Evolutionary conservation across 208 protist species (phyloP).

Genomic region (Trypanosomatidae sp.): DNA sequence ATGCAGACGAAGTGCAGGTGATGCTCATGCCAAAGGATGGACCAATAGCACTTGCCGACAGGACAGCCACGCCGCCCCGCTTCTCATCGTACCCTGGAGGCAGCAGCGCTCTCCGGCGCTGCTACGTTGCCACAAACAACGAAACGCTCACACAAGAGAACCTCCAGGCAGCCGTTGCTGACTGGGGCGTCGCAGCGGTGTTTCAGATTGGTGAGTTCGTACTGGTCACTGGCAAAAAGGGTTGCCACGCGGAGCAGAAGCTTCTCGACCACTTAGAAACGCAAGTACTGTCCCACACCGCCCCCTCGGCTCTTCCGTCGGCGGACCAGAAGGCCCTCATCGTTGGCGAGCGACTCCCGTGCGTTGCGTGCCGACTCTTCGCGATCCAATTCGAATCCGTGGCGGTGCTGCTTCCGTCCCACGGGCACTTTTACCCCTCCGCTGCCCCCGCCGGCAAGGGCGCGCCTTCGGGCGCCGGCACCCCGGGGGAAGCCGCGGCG

Average conservation of each 20-base stretch:
- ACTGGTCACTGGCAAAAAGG: slow-evolving; percentile 32
- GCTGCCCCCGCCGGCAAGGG: slow-evolving; percentile 11
- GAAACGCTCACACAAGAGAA: slow-evolving; percentile 33
- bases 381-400: slow-evolving; percentile 31
- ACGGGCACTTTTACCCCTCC: slow-evolving; percentile 47
- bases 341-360: slow-evolving; percentile 45
- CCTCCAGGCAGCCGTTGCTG: slow-evolving; percentile 21
- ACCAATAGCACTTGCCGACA: slow-evolving; percentile 28
- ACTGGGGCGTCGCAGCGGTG: slow-evolving; percentile 36
- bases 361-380: slow-evolving; percentile 37
- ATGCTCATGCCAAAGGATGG: slow-evolving; percentile 46
- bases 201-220: slow-evolving; percentile 39
- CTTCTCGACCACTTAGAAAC: slow-evolving; percentile 31
- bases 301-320: neutral
- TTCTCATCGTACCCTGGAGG: neutral
- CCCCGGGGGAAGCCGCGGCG: slow-evolving; percentile 12
- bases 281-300: slow-evolving; percentile 11
- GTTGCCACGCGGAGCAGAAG: slow-evolving; percentile 49
- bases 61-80: neutral
- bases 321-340: slow-evolving; percentile 32
- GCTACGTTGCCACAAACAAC: slow-evolving; percentile 51
- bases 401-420: slow-evolving; percentile 40
- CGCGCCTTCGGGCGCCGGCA: neutral
- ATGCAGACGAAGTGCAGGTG: slow-evolving; percentile 56
- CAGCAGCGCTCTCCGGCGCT: slow-evolving; percentile 19